Conservation (phyloP, 495 filamentous ascomycete genomes). For the Talaromyces ruber region DNA sequence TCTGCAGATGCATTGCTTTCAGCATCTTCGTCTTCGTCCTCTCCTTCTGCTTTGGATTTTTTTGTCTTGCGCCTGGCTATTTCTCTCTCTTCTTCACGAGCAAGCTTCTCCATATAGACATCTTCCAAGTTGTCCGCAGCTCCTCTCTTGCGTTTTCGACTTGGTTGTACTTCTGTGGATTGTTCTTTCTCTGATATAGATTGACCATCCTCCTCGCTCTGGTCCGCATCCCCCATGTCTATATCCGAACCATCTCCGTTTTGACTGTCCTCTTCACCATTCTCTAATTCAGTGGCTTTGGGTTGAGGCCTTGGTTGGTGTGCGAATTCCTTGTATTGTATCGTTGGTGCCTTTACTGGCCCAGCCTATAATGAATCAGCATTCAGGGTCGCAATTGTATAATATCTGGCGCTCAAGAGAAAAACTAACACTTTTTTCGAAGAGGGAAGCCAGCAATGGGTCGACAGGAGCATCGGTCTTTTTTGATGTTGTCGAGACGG, state of each 20-base stretch:
- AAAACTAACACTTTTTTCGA: conserved; percentile 66
- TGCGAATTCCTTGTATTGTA: conserved; percentile 36
- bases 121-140: conserved; percentile 66
- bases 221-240: conserved; percentile 34
- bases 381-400: neutral
- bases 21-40: conserved; percentile 12
- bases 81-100: conserved; percentile 46
- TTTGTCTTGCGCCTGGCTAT: conserved; percentile 27
- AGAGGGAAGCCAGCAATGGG: conserved; percentile 68
- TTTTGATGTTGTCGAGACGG: conserved; percentile 25
- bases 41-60: conserved; percentile 11
- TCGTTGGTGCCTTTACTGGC: conserved; percentile 51
- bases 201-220: conserved; percentile 25
- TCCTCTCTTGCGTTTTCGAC: conserved; percentile 71
- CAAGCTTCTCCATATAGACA: conserved; percentile 68
- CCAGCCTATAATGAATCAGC: conserved; percentile 45
- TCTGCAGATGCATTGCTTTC: neutral
- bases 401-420: conserved; percentile 8
- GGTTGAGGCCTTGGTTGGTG: conserved; percentile 14
- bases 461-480: conserved; percentile 47
- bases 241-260: conserved; percentile 33
- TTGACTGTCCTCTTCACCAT: conserved; percentile 18
- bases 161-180: conserved; percentile 27
- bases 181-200: conserved; percentile 21
- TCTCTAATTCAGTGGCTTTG: conserved; percentile 11